phyloP scores from a whole-genome alignment of 2,329 filamentous ascomycete genomes.

The Didymella lethalis region DNA sequence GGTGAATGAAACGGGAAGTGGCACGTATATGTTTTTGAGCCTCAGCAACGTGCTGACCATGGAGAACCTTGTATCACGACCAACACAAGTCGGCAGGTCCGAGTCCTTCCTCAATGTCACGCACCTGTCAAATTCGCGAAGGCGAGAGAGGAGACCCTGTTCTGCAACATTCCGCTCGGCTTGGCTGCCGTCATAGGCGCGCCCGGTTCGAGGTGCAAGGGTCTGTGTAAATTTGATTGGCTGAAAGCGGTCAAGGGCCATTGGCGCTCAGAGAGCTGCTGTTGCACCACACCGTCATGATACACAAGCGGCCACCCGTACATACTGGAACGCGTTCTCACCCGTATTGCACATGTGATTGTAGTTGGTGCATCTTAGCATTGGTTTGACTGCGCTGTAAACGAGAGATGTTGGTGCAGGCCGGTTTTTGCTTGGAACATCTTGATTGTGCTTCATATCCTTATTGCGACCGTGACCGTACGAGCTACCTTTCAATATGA shows the following conservation, averaged over 20 bases:
- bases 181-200: constrained; percentile 44
- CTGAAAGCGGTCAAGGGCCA: constrained; percentile 16
- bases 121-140: constrained; percentile 25
- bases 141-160: constrained; percentile 30
- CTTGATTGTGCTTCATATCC: not conserved
- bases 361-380: not conserved
- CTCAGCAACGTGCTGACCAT: constrained; percentile 11
- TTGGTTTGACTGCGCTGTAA: not conserved
- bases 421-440: not conserved
- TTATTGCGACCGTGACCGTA: not conserved
- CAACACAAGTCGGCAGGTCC: not conserved
- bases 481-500: too few relatives aligned
- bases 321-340: not conserved
- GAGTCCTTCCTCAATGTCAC: constrained; percentile 18
- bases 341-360: too few relatives aligned
- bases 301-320: not conserved
- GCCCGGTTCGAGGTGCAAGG: constrained; percentile 24
- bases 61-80: constrained; percentile 20
- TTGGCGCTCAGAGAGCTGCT: constrained; percentile 15
- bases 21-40: constrained; percentile 6
- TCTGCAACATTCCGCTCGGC: constrained; percentile 27
- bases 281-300: not conserved
- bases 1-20: not conserved
- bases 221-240: constrained; percentile 36
- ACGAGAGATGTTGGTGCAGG: not conserved